Conservation (phyloP, 129 eudicot species). For the Heracleum sosnowskyi region DNA sequence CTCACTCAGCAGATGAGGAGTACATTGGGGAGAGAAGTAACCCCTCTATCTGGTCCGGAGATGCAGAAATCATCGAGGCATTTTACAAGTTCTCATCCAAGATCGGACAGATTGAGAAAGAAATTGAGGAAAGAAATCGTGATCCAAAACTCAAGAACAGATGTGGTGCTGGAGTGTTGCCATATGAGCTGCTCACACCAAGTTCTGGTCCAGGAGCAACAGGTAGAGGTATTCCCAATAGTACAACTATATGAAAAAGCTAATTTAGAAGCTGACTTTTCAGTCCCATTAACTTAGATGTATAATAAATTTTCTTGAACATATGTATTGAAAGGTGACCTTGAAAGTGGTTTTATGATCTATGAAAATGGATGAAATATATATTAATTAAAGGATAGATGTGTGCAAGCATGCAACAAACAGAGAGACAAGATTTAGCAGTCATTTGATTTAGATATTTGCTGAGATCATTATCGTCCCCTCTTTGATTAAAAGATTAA, state of each 20-base stretch:
- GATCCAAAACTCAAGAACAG: slow-evolving; percentile 62
- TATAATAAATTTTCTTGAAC: background rate
- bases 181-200: slow-evolving; percentile 87
- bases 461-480: background rate
- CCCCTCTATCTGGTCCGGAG: slow-evolving; percentile 80
- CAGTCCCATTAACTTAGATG: background rate
- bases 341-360: background rate
- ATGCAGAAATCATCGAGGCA: slow-evolving; percentile 59
- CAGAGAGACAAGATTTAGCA: background rate
- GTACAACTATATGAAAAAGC: slow-evolving; percentile 54
- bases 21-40: slow-evolving; percentile 79
- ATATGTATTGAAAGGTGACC: background rate
- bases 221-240: slow-evolving; percentile 95
- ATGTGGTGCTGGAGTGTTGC: slow-evolving; percentile 97
- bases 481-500: background rate
- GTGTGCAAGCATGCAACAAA: background rate
- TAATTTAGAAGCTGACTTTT: background rate
- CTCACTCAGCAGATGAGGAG: slow-evolving; percentile 97
- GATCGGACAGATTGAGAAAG: slow-evolving; percentile 59
- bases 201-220: slow-evolving; percentile 91
- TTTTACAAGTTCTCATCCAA: slow-evolving; percentile 73
- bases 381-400: background rate
- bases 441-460: background rate
- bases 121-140: slow-evolving; percentile 56
- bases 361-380: background rate